Conservation (phyloP, 331 rosid species). For the Quercus phellos region DNA sequence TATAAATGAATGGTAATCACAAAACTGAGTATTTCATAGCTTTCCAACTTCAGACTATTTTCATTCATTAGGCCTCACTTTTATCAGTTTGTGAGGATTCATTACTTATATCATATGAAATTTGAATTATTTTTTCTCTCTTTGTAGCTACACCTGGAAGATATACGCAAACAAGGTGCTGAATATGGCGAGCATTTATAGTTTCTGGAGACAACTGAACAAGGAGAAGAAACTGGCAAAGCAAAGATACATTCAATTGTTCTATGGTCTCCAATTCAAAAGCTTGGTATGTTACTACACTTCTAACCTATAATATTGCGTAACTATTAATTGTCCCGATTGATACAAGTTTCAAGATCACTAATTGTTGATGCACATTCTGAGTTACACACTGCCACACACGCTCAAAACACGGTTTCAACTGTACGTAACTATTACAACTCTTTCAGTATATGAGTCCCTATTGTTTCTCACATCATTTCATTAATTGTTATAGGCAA, state of each 20-base stretch:
- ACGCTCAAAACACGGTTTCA: too few relatives aligned
- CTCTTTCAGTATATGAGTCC: not conserved
- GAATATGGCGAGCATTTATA: conserved; percentile 70
- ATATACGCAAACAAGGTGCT: conserved; percentile 77
- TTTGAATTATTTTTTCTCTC: not conserved
- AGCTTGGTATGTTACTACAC: conserved; percentile 48
- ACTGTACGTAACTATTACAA: too few relatives aligned
- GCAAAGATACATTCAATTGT: conserved; percentile 80
- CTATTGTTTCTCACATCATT: not conserved
- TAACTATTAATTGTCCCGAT: not conserved
- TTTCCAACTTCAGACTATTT: too few relatives aligned
- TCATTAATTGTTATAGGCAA: conserved; percentile 47
- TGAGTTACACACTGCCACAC: too few relatives aligned
- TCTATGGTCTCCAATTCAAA: conserved; percentile 64
- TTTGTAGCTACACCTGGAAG: conserved; percentile 85
- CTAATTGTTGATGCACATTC: too few relatives aligned
- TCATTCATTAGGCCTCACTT: not conserved
- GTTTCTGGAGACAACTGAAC: conserved; percentile 69
- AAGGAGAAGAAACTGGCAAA: conserved; percentile 78
- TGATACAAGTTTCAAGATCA: not conserved
- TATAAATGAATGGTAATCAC: conserved; percentile 71
- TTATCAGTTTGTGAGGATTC: not conserved
- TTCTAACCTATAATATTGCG: not conserved
- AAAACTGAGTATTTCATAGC: not conserved
- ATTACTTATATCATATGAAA: not conserved